Evolutionary conservation across 495 filamentous ascomycete species (phyloP).

Genomic region (Bacidia gigantensis): DNA sequence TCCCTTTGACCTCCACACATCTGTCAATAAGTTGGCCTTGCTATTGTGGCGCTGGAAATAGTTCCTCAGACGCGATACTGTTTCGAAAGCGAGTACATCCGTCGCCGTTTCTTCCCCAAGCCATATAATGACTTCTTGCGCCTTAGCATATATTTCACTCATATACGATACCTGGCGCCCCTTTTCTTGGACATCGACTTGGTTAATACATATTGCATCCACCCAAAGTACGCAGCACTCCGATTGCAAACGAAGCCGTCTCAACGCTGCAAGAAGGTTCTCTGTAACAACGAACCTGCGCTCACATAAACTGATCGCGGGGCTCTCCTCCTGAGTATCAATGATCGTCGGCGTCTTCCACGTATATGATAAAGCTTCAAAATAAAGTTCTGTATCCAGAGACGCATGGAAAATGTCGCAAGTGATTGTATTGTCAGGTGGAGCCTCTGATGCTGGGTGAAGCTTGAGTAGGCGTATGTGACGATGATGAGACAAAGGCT

Average conservation of each 20-base stretch:
- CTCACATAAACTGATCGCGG: not conserved
- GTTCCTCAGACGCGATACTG: not conserved
- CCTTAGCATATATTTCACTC: not conserved
- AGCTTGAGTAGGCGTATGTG: not conserved
- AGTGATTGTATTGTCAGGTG: not conserved
- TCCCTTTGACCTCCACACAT: not conserved
- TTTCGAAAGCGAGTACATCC: not conserved
- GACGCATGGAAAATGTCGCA: not conserved
- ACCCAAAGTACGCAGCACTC: not conserved
- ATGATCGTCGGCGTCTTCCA: not conserved
- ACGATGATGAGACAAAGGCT: not conserved
- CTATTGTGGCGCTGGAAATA: not conserved
- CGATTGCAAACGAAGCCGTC: not conserved
- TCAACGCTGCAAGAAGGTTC: not conserved
- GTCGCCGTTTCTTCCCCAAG: not conserved
- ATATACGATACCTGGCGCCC: not conserved
- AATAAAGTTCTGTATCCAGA: not conserved
- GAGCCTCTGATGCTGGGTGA: not conserved
- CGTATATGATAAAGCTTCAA: not conserved
- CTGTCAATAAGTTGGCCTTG: not conserved
- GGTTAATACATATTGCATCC: too few species aligned
- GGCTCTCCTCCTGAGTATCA: not conserved
- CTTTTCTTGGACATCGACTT: slow-evolving; percentile 13
- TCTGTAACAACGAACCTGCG: not conserved
- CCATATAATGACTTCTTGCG: not conserved